Conservation (phyloP, 2,329 filamentous ascomycete genomes). For the Podosphaera fusca region DNA sequence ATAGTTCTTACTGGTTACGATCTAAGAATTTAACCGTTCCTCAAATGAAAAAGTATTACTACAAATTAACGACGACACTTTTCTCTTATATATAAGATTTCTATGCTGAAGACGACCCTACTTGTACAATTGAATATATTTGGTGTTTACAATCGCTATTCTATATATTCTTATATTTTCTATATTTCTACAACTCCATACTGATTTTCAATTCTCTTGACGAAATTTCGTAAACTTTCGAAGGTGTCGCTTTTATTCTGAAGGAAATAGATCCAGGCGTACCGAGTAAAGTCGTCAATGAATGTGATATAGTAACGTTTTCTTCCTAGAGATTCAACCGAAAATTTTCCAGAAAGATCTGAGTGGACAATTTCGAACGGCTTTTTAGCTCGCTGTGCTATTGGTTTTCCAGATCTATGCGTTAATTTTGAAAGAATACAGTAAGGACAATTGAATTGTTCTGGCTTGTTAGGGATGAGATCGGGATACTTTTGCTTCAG, state of each 20-base stretch:
- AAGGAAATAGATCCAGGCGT: background rate
- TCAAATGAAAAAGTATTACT: too few relatives aligned
- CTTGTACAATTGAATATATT: too few relatives aligned
- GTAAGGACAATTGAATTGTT: background rate
- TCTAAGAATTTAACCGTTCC: too few relatives aligned
- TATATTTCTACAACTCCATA: too few relatives aligned
- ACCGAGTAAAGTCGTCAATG: background rate
- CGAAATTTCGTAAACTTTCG: background rate
- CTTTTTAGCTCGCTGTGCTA: background rate
- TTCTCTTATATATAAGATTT: too few relatives aligned
- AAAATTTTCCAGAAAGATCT: conserved; percentile 1
- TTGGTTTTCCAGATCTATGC: background rate
- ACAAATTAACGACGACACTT: too few relatives aligned
- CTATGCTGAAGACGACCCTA: too few relatives aligned
- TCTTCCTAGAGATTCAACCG: background rate
- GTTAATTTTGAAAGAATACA: background rate
- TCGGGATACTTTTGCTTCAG: background rate
- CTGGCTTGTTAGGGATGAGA: background rate
- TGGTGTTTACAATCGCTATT: too few relatives aligned
- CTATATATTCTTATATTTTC: too few relatives aligned
- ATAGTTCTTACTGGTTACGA: too few relatives aligned
- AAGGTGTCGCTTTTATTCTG: background rate
- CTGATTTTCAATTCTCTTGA: background rate
- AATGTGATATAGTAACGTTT: background rate
- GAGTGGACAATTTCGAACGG: background rate